Conservation (phyloP, 345 rosid species). For the Psidium guajava region DNA sequence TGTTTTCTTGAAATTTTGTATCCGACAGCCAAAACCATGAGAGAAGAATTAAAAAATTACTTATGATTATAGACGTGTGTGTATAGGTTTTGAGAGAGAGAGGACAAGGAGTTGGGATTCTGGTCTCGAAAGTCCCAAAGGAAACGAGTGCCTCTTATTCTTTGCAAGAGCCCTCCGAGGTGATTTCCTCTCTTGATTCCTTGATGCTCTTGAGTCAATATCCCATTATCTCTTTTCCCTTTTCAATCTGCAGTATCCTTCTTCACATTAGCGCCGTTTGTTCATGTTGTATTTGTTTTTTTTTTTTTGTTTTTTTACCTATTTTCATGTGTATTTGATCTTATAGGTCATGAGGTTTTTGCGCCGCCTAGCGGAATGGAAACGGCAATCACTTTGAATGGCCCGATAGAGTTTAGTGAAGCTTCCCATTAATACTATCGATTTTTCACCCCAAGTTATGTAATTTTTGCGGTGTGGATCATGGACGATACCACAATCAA, state of each 20-base stretch:
- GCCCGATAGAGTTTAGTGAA: not conserved
- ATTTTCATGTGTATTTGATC: not conserved
- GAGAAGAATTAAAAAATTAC: not conserved
- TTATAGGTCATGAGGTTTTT: conserved; percentile 67
- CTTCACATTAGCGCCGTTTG: not conserved
- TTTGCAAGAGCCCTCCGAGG: conserved; percentile 83
- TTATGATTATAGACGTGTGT: not conserved
- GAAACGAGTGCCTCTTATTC: conserved; percentile 86
- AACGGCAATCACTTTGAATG: conserved; percentile 9
- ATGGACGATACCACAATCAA: not conserved
- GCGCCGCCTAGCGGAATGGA: conserved; percentile 64
- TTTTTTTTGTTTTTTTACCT: not conserved
- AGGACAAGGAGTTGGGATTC: conserved; percentile 81
- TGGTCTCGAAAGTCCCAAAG: conserved; percentile 78
- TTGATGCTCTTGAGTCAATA: not conserved
- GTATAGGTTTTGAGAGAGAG: conserved; percentile 56
- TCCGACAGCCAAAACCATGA: not conserved
- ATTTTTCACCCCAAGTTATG: not conserved
- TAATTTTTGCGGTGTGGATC: not conserved
- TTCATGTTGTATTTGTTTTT: not conserved
- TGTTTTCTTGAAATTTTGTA: not conserved
- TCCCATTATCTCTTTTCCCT: not conserved
- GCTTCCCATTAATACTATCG: not conserved
- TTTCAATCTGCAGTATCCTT: not conserved
- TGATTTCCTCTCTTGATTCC: not conserved